Base-by-base conservation (phyloP, 2,329 filamentous ascomycete genomes). In the Alternaria dauci region DNA sequence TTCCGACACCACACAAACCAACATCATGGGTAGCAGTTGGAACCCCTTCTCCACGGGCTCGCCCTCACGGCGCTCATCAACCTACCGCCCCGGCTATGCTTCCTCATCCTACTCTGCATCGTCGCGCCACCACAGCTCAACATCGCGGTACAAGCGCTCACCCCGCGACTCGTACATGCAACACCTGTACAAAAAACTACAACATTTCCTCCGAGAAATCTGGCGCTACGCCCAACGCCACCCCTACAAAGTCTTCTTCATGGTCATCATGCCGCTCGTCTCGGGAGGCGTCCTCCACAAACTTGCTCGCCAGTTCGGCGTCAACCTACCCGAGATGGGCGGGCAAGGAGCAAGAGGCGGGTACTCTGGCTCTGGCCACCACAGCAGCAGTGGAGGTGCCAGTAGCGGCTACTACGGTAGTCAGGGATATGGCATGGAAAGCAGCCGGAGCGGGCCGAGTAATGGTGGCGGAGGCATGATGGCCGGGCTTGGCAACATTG, bases 231-330 rank as follows among this genome's bases (percentile, higher is more conserved):
- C 92, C 71, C 90, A 92, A 76, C 86, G 88, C 38, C 90, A 97
- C 81, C 94, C 94, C 0, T 81, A 93, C 75, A 96, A 96, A 81
- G 91, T 96, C 48, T 91, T 97, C 82, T 91, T 97, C 82, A 86
- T 93, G 63, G 90, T 97, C 64, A 86, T 97, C 71, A 88, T 97
- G 86, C 94, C 94, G 9, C 85, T 98, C 59, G 82, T 97, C 71
- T 93, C 90, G 1, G 92, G 92, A 52, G 94, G 94, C 32, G 90
- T 92, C 28, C 81, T 97, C 67, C 89, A 89, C 8, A 91, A 90
- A 47, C 82, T 97, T 44, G 85, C 97, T 46, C 87, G 87, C 38
- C 88, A 89, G 74, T 91, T 97, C 78, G 94, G 94, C 23, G 83
- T 98, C 62, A 85, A 89, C 63, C 79, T 97, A 65, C 94, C 94